Conservation (phyloP, 2,329 filamentous ascomycete genomes). For the Ophiostoma himal-ulmi region DNA sequence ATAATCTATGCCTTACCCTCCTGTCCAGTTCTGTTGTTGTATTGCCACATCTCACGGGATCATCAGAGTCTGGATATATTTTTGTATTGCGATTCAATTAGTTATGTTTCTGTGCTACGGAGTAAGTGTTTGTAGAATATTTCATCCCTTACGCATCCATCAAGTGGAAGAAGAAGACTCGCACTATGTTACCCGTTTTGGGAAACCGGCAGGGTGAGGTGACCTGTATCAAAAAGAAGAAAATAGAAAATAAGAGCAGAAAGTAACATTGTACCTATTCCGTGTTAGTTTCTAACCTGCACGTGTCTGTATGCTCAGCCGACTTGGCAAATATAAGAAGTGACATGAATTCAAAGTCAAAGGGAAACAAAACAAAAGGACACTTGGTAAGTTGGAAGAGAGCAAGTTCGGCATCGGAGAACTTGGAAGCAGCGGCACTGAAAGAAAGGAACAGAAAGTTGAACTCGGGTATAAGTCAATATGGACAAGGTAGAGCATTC, state of each 20-base stretch:
- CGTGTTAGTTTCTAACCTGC: not conserved
- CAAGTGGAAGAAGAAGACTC: not conserved
- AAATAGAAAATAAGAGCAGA: not conserved
- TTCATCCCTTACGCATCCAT: not conserved
- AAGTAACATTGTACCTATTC: not conserved
- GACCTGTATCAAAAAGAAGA: not conserved
- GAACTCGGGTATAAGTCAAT: not conserved
- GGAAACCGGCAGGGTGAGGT: not conserved
- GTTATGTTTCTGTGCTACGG: not conserved
- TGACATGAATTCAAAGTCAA: not conserved
- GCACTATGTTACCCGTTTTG: not conserved
- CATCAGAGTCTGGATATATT: not conserved
- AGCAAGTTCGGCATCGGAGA: not conserved
- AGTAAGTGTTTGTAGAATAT: not conserved
- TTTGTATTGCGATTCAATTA: not conserved
- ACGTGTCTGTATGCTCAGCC: not conserved
- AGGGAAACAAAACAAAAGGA: not conserved
- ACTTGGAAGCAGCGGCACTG: not conserved
- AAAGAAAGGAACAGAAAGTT: not conserved
- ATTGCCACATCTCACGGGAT: constrained; percentile 8
- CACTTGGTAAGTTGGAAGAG: not conserved
- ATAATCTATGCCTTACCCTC: not conserved
- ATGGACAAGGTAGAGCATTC: not conserved
- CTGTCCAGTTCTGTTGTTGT: not conserved
- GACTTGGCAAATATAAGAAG: not conserved